Conservation (phyloP, 805 yeast species). For the Metschnikowia lachancei region DNA sequence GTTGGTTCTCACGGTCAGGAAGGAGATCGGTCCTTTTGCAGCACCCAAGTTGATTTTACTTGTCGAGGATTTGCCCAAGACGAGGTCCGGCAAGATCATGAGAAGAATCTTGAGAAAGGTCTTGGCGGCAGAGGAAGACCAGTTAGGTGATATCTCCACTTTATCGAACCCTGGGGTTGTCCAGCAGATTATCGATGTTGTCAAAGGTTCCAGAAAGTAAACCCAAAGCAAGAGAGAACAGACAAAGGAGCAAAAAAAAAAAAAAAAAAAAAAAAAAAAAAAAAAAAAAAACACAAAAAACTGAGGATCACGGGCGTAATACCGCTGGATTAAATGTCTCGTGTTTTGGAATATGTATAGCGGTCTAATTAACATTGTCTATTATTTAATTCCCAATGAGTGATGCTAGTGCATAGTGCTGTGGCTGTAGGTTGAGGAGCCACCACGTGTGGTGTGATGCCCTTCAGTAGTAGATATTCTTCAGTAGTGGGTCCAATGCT, state of each 20-base stretch:
- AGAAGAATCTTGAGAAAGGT: conserved; percentile 95
- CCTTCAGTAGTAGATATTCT: conserved; percentile 50
- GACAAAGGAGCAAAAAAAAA: neutral
- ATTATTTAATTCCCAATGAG: conserved; percentile 8
- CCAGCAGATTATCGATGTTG: conserved; percentile 68
- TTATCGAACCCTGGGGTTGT: conserved; percentile 84
- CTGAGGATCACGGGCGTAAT: too few species aligned
- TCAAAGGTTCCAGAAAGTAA: conserved; percentile 36
- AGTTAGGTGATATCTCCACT: conserved; percentile 89
- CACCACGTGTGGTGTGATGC: conserved; percentile 58
- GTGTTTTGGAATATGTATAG: too few species aligned
- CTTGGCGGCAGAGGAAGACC: conserved; percentile 87
- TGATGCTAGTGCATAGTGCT: conserved; percentile 46
- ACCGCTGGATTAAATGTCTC: too few species aligned
- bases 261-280: too few species aligned
- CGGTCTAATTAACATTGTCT: neutral
- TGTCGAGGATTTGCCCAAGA: conserved; percentile 93
- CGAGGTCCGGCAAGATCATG: conserved; percentile 98
- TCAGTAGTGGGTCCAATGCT: conserved; percentile 94
- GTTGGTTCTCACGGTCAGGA: conserved; percentile 83
- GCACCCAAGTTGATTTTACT: conserved; percentile 86
- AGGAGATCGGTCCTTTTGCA: conserved; percentile 91
- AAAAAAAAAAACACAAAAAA: too few species aligned
- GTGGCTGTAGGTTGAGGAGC: conserved; percentile 72
- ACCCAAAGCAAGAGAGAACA: neutral